Evolutionary conservation across 2,329 filamentous ascomycete species (phyloP).

Genomic region (Curvularia sp.): DNA sequence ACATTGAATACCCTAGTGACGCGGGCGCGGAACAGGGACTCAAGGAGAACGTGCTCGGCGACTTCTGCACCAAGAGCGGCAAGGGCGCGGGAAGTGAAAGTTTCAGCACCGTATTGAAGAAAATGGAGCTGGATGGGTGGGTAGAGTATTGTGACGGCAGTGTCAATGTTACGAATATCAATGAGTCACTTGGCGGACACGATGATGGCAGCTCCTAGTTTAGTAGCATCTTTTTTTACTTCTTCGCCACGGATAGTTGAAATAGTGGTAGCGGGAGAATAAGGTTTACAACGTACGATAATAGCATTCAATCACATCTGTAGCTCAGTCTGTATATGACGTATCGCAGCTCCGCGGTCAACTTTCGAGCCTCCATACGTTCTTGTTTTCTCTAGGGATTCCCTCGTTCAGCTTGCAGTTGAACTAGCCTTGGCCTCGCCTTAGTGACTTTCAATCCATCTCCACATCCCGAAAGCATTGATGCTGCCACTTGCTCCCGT

Average conservation of each 20-base stretch:
- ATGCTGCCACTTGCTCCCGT: neutral
- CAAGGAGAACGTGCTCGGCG: constrained; percentile 40
- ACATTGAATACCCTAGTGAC: constrained; percentile 72
- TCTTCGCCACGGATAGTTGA: neutral
- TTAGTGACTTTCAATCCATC: neutral
- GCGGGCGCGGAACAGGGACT: constrained; percentile 45
- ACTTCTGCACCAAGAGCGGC: constrained; percentile 52
- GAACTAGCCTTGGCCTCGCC: neutral
- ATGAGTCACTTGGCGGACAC: constrained; percentile 15
- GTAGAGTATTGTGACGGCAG: constrained; percentile 60
- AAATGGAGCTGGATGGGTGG: constrained; percentile 69
- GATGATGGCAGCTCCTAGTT: neutral
- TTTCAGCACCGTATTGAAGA: constrained; percentile 72
- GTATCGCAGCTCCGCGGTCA: neutral
- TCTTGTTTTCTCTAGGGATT: neutral
- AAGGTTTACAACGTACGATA: neutral
- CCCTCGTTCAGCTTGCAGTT: neutral
- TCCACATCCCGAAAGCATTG: neutral
- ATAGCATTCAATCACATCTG: neutral
- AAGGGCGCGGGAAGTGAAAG: constrained; percentile 53
- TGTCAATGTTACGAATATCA: constrained; percentile 33
- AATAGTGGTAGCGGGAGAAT: neutral
- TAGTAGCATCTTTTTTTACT: neutral
- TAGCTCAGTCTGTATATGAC: neutral
- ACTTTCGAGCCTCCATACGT: neutral